Conservation (phyloP, 306 rosid genomes). For the Hippophae rhamnoides region DNA sequence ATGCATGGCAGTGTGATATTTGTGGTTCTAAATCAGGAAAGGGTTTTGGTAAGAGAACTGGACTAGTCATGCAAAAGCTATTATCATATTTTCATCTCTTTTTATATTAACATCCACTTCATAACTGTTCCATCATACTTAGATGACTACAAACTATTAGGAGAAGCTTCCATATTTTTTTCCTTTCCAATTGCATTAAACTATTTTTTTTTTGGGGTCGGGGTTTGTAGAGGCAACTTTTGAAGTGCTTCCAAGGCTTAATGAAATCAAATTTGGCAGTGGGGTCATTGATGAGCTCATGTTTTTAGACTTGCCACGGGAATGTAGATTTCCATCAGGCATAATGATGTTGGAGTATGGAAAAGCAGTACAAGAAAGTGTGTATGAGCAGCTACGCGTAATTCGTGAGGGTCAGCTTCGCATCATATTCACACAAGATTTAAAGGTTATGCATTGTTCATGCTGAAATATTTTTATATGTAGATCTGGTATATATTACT, state of each 20-base stretch:
- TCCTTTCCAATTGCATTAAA: slow-evolving; percentile 8
- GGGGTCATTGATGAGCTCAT: slow-evolving; percentile 90
- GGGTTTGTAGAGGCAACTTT: slow-evolving; percentile 74
- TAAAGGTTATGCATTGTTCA: slow-evolving; percentile 45
- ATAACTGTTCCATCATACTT: background rate
- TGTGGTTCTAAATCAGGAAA: slow-evolving; percentile 94
- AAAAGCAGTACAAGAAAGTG: slow-evolving; percentile 92
- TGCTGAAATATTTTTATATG: slow-evolving; percentile 4
- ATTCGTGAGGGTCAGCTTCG: slow-evolving; percentile 98
- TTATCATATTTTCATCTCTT: background rate
- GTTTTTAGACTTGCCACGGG: slow-evolving; percentile 82
- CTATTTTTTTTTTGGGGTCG: slow-evolving; percentile 15
- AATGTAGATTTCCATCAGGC: slow-evolving; percentile 64
- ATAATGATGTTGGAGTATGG: slow-evolving; percentile 81
- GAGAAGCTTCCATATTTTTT: background rate
- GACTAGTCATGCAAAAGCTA: background rate
- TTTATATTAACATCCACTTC: background rate
- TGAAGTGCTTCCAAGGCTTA: slow-evolving; percentile 91
- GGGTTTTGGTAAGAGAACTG: slow-evolving; percentile 74
- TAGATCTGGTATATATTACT: slow-evolving; percentile 3
- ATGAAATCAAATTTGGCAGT: slow-evolving; percentile 88
- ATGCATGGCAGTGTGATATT: slow-evolving; percentile 93
- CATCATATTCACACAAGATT: slow-evolving; percentile 65
- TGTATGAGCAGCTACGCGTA: slow-evolving; percentile 94
- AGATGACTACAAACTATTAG: background rate